Conservation (phyloP, 306 rosid genomes). For the Corylus americana region DNA sequence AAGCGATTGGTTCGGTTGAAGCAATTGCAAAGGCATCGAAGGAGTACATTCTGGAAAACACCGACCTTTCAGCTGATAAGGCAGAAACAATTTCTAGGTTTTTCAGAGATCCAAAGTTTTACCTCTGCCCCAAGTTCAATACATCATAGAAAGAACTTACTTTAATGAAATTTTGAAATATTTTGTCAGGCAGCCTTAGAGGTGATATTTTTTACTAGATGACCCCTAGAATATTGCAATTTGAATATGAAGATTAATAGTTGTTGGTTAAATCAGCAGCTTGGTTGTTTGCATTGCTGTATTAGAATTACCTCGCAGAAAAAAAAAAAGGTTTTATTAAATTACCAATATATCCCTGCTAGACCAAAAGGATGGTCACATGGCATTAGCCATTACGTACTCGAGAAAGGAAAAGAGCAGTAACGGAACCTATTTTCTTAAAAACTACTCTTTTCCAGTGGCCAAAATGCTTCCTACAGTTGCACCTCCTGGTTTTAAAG, state of each 20-base stretch:
- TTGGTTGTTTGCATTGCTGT: too few species aligned
- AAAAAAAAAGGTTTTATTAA: background rate
- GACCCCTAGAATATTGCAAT: background rate
- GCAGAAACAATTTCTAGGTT: conserved; percentile 65
- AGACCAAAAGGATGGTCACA: background rate
- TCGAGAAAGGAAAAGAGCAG: background rate
- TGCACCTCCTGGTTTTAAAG: background rate
- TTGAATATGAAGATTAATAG: background rate
- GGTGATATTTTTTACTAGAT: background rate
- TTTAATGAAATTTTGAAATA: conserved; percentile 2
- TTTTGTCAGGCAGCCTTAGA: background rate
- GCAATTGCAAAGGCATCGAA: conserved; percentile 78
- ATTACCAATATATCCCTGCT: background rate
- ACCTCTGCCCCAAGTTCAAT: conserved; percentile 67
- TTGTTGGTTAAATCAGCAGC: too few species aligned
- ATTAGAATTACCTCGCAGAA: background rate
- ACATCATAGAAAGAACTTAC: conserved; percentile 30
- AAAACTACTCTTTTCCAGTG: background rate
- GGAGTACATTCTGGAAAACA: conserved; percentile 72
- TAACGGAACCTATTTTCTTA: background rate
- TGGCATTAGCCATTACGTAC: background rate
- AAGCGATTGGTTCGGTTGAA: conserved; percentile 88
- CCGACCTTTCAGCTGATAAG: conserved; percentile 86
- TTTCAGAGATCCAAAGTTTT: conserved; percentile 74
- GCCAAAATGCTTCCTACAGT: background rate